These are phyloP conservation scores for Furcasterigmium sp. DNA, from an alignment of 2,329 filamentous ascomycete species.

Conservation along the genomic window DNA sequence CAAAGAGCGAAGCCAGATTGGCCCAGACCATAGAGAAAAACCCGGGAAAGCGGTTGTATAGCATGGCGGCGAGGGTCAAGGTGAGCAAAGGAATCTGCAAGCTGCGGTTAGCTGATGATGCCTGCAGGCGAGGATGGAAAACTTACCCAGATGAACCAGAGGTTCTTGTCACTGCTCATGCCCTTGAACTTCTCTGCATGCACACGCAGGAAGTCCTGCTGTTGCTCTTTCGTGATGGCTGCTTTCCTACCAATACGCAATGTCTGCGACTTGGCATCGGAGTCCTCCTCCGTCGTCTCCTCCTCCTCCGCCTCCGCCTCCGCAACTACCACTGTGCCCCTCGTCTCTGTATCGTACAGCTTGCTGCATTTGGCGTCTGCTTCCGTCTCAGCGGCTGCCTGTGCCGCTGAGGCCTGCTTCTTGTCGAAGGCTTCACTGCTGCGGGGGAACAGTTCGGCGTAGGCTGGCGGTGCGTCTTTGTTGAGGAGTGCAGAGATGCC, in stretches of 20 bases:
- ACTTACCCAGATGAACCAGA: slow-evolving; percentile 66
- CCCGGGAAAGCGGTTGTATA: slow-evolving; percentile 46
- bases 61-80: slow-evolving; percentile 41
- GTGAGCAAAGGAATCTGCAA: slow-evolving; percentile 47
- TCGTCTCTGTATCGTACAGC: slow-evolving; percentile 39
- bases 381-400: slow-evolving; percentile 52
- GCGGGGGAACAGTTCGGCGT: slow-evolving; percentile 71
- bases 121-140: neutral
- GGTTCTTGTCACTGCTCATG: slow-evolving; percentile 57
- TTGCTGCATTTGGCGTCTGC: slow-evolving; percentile 53
- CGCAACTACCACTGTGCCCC: slow-evolving; percentile 29
- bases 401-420: slow-evolving; percentile 53
- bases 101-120: too few species aligned
- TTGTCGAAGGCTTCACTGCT: slow-evolving; percentile 36
- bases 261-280: slow-evolving; percentile 21
- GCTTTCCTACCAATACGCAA: slow-evolving; percentile 59
- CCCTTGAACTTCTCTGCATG: slow-evolving; percentile 60
- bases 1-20: slow-evolving; percentile 8
- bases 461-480: slow-evolving; percentile 56
- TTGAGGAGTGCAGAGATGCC: slow-evolving; percentile 55
- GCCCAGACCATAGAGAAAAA: slow-evolving; percentile 23
- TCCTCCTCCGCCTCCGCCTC: slow-evolving; percentile 29
- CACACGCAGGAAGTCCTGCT: slow-evolving; percentile 55
- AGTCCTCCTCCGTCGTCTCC: slow-evolving; percentile 15
- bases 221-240: slow-evolving; percentile 59